Base-by-base conservation (phyloP, 768 basidiomycete species). In the Gyrodon lividus region DNA sequence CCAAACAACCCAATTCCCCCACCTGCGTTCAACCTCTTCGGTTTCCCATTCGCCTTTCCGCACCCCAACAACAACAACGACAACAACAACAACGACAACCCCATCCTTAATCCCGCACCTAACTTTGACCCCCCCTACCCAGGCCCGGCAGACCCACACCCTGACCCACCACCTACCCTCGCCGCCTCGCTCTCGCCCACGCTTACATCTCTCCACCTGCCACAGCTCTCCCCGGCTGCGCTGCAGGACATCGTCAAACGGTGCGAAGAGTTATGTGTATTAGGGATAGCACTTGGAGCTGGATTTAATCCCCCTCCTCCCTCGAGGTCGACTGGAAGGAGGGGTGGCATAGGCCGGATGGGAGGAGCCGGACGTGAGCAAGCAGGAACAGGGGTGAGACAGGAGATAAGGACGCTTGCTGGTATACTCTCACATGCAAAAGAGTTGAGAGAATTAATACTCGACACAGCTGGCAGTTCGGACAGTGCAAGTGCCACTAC, bases 111-210 rank as follows among this genome's bases (percentile, higher is more conserved):
- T 14, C 42, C 42, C 19, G 42, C 42, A 7, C 37, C 55, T 37
- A 46, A 46, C 17, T 51, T 28, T 14, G 13, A 31, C 31, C 50
- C 4, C n/a, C 26, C 42, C 14, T 7, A 35, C 16, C 45, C 31
- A 6, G 20, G 49, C 59, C 31, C 31, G 31, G 14, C 47, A 70
- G 31, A 20, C 30, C 31, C 34, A 20, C 3, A 56, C 77, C 22
- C 59, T 77, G 9, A 56, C 31, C 0, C 43, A n/a, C 40, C 13
- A 4, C 54, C 59, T 74, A 37, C 68, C 55, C 59, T 62, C 56
- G 2, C 72, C 66, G 9, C 64, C 63, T 33, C 70, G 65, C 6
- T 67, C 55, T 16, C 64, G 74, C 38, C 50, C 58, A 43, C 79
- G 66, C 14, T 77, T 75, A 53, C 53, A 3, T 37, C 41, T 3